phyloP scores from a whole-genome alignment of 78 protist species.

The Dictyostelium intermedium region DNA sequence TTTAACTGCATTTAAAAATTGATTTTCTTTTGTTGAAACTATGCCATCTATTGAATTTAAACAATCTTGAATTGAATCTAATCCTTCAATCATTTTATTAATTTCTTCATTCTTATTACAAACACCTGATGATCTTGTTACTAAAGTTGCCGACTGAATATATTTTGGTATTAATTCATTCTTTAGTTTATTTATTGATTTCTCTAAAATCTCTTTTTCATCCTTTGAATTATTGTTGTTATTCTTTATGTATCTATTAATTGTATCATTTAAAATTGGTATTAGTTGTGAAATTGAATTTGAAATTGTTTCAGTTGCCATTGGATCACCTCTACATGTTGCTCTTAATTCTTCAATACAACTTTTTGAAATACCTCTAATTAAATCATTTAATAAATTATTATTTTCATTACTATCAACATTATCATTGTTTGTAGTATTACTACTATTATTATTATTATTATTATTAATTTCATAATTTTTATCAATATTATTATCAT shows the following conservation, averaged over 20 bases:
- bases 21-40: neutral
- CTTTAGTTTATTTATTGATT: neutral
- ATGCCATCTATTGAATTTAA: neutral
- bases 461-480: neutral
- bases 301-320: neutral
- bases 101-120: neutral
- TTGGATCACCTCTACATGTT: constrained; percentile 29
- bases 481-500: neutral
- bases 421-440: neutral
- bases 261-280: neutral
- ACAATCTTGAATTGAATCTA: constrained; percentile 35
- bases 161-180: neutral
- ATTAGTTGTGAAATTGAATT: constrained; percentile 1
- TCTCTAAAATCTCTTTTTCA: neutral
- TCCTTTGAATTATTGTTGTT: neutral
- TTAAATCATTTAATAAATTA: constrained; percentile 17
- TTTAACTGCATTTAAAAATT: constrained; percentile 22
- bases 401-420: neutral
- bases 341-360: constrained; percentile 38
- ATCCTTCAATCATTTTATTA: constrained; percentile 1
- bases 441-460: neutral
- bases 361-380: constrained; percentile 8
- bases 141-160: neutral
- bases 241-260: neutral
- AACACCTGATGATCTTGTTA: neutral